Conservation (phyloP, 352 stramenopile species). For the Pythium apleroticum region DNA sequence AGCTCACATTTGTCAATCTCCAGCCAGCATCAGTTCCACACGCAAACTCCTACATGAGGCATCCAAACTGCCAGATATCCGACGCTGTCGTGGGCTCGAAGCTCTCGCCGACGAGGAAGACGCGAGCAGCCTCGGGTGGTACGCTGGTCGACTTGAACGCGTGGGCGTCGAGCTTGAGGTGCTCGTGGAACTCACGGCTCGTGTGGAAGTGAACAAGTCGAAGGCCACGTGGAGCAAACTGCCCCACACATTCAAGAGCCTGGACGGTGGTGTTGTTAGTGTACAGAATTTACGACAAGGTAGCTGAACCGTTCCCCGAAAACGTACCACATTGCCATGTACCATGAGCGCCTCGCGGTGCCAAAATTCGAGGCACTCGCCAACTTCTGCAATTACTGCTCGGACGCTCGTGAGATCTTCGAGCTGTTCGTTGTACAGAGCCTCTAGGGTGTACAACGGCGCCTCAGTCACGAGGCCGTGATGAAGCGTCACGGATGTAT, state of each 20-base stretch:
- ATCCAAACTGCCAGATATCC: slow-evolving; percentile 80
- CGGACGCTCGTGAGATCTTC: slow-evolving; percentile 32
- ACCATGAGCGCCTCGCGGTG: slow-evolving; percentile 48
- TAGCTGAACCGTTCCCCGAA: not conserved
- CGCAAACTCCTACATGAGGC: slow-evolving; percentile 50
- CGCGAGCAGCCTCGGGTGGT: slow-evolving; percentile 50
- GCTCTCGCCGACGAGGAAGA: slow-evolving; percentile 39
- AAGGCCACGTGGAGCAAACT: slow-evolving; percentile 42
- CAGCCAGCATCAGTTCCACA: not conserved
- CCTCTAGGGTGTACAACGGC: slow-evolving; percentile 51
- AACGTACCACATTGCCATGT: slow-evolving; percentile 67
- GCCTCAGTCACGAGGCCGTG: slow-evolving; percentile 57
- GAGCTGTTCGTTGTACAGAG: slow-evolving; percentile 34
- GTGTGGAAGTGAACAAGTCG: slow-evolving; percentile 46
- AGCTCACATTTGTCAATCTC: not conserved
- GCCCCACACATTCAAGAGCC: slow-evolving; percentile 42
- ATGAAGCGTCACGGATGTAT: slow-evolving; percentile 47
- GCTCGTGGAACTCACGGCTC: slow-evolving; percentile 40
- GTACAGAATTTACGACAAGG: not conserved
- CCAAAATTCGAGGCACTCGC: slow-evolving; percentile 58
- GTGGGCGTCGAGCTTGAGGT: slow-evolving; percentile 28
- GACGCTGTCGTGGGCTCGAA: slow-evolving; percentile 48
- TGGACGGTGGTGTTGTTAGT: slow-evolving; percentile 12
- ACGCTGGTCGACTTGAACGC: slow-evolving; percentile 35
- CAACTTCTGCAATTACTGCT: slow-evolving; percentile 41